Evolutionary conservation across 2,329 filamentous ascomycete species (phyloP).

Genomic region (Huntiella decipiens): DNA sequence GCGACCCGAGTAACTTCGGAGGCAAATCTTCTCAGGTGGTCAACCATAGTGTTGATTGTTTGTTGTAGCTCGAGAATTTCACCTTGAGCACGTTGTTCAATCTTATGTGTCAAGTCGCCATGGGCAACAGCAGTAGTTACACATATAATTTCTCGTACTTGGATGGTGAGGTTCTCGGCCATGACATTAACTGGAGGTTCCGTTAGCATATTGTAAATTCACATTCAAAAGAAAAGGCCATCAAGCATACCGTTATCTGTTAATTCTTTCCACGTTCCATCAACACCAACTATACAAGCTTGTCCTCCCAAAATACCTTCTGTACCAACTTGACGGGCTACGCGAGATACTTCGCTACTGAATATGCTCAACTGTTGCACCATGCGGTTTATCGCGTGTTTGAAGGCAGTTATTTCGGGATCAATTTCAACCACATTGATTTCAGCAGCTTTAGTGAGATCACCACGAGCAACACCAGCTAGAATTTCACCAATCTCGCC

Average conservation of each 20-base stretch:
- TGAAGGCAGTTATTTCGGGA: constrained; percentile 93
- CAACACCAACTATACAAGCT: constrained; percentile 80
- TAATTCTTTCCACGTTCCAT: constrained; percentile 93
- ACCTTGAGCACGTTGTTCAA: constrained; percentile 60
- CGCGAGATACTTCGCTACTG: constrained; percentile 83
- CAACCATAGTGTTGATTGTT: constrained; percentile 80
- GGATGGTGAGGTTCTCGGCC: neutral
- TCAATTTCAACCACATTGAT: constrained; percentile 96
- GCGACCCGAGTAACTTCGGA: constrained; percentile 70
- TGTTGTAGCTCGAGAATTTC: constrained; percentile 71
- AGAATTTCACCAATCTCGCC: constrained; percentile 95
- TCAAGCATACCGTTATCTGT: constrained; percentile 54
- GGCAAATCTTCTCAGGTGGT: constrained; percentile 65
- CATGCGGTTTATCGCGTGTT: constrained; percentile 97
- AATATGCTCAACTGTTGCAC: constrained; percentile 96
- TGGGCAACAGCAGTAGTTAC: constrained; percentile 71
- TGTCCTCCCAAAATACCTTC: constrained; percentile 88
- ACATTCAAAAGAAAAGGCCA: neutral
- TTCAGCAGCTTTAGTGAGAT: constrained; percentile 89
- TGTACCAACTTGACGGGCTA: constrained; percentile 89
- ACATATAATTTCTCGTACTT: constrained; percentile 61
- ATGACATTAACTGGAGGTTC: neutral
- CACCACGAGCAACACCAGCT: constrained; percentile 84
- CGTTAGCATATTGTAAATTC: neutral
- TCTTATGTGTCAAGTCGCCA: constrained; percentile 69